Base-by-base conservation (phyloP, 1,284 basidiomycete genomes). In the Tranzscheliella williamsii region DNA sequence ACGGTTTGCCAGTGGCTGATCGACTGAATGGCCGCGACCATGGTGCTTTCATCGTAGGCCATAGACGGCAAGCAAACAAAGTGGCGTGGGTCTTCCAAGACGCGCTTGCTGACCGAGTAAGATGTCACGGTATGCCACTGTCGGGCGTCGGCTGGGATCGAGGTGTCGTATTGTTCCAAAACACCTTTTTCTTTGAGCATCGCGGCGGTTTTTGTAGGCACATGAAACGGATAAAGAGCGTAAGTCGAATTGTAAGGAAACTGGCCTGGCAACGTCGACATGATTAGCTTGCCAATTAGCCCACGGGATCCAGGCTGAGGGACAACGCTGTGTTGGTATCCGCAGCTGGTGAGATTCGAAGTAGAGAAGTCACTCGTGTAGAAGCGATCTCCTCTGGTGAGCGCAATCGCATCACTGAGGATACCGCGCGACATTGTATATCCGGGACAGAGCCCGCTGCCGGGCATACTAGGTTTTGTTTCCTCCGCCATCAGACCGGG, bases 361-460 rank as follows among this genome's bases (percentile, higher is more conserved):
- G 88, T 79, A 0, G 88, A 91, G 74, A 85, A 88, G 73, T 92
- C 90, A 26, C 86, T 81, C 0, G 89, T 91, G 79, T 85, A 88
- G 82, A 86, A 88, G 37, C 90, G 83, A 69, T 91, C 89, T 22
- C 88, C 71, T 85, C 90, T 86, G 35, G 87, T 89, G 39, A 91
- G 83, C 4, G 88, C 86, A 45, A 89, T 87, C n/a, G 89, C 90
- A 72, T 92, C 90, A 62, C 86, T 85, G 29, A 93, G 84, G 68
- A 93, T 93, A 13, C 89, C 90, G 30, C 90, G 85, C 66, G 86
- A 87, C 70, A 90, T 85, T 7, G 91, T 92, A 78, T 88, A 91
- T 9, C 86, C 87, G n/a, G 89, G 88, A 75, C 88, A 67, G 23
- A 72, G 56, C 21, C 90, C 90, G 42, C 88, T 87, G 38, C 89